Base-by-base conservation (phyloP, 2,329 filamentous ascomycete genomes). In the Neocatenulostroma microsporum region DNA sequence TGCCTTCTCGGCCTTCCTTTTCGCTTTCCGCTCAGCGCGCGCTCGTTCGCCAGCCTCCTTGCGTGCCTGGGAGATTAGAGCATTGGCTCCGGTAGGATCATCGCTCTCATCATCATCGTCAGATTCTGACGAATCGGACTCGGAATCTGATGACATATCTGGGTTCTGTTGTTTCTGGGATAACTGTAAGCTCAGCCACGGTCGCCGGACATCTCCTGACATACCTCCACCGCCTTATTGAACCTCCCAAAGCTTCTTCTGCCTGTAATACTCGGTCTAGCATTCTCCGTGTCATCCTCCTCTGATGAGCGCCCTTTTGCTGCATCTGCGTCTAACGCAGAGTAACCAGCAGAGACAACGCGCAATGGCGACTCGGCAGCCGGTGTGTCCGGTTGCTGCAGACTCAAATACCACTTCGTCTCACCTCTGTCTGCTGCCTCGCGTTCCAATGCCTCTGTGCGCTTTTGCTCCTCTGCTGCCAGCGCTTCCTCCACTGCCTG, bases 361-460 rank as follows among this genome's bases (percentile, higher is more conserved):
- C 54, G 54, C 47, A 67, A 69, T 36, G 75, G 52, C 11, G 58
- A 56, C 34, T 58, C 52, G 21, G 50, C 64, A 2, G 36, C 35
- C 3, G 40, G 26, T 12, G 39, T 62, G 53, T 39, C 64, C 58
- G 48, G 51, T 36, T 69, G 61, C 31, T 66, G 64, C 35, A 76
- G 70, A 42, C 76, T 78, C 37, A 88, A 63, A 14, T 84, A 80
- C 84, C 84, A 89, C 56, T 80, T 78, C 13, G 80, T 81, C 57
- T 88, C 84, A 34, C 79, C 77, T 28, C 74, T 63, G 44, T 75
- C 71, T 13, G 73, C 70, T 7, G 76, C 75, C 42, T 78, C 75
- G 49, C 72, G 73, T 42, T 79, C 74, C 10, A 84, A 41, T 11
- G 61, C 63, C 34, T 62, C 57, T 53, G 76, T 70, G 7, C 76